Evolutionary conservation across 106 monocot genomes (phyloP).

Genomic region (Dioscorea dumetorum): DNA sequence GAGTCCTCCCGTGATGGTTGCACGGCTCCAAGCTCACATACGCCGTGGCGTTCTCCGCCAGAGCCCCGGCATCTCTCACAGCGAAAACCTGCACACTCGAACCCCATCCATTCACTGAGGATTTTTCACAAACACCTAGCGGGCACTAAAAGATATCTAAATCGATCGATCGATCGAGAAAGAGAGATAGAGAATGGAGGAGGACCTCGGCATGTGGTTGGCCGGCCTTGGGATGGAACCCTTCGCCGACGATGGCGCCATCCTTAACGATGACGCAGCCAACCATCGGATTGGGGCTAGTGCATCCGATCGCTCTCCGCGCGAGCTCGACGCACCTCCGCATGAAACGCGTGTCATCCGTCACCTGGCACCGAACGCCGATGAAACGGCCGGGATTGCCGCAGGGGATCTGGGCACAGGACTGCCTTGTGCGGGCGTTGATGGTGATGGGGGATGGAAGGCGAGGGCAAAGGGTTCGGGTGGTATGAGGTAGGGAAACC

Average conservation of each 20-base stretch:
- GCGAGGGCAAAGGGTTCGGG: too few relatives aligned
- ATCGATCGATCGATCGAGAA: not conserved
- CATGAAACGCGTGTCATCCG: constrained; percentile 70
- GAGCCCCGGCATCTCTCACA: constrained; percentile 63
- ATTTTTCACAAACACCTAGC: too few relatives aligned
- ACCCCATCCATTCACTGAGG: not conserved
- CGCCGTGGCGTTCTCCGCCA: constrained; percentile 77
- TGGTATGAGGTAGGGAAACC: too few relatives aligned
- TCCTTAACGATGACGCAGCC: constrained; percentile 89
- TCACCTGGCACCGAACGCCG: constrained; percentile 17
- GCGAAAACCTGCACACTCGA: constrained; percentile 70
- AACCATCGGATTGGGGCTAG: constrained; percentile 96
- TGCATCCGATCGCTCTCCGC: constrained; percentile 53
- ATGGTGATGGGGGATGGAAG: too few relatives aligned
- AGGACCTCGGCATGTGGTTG: constrained; percentile 91
- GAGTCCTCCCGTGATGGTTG: constrained; percentile 93
- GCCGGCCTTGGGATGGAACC: constrained; percentile 93
- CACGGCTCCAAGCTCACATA: constrained; percentile 96
- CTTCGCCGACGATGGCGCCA: constrained; percentile 73
- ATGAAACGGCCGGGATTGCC: not conserved
- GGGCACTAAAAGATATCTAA: not conserved
- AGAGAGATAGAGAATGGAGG: not conserved
- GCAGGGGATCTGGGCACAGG: not conserved
- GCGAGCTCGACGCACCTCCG: constrained; percentile 78
- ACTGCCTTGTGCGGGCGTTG: too few relatives aligned